A percentile compares a stretch with the other conserved stretches of the same genome.
These are phyloP conservation scores for Spathaspora girioi DNA, from an alignment of 805 yeast genomes.

Conservation along the genomic window DNA sequence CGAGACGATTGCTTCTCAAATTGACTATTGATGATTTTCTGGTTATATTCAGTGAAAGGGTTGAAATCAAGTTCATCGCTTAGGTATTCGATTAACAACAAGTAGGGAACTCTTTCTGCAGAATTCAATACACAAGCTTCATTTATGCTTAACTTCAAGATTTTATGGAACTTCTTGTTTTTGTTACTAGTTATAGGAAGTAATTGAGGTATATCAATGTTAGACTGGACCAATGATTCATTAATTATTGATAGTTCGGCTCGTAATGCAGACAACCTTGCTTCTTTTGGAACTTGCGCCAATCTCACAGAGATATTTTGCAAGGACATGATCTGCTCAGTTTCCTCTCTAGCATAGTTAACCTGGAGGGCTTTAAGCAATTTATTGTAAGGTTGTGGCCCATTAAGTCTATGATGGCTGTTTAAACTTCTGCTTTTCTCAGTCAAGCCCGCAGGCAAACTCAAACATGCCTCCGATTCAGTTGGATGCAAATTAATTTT, in stretches of 20 bases:
- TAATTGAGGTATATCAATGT: slow-evolving; percentile 87
- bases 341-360: slow-evolving; percentile 83
- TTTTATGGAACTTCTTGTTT: slow-evolving; percentile 64
- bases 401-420: too few species aligned
- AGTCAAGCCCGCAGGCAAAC: not conserved
- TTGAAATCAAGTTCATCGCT: slow-evolving; percentile 87
- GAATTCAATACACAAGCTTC: slow-evolving; percentile 95
- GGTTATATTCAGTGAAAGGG: slow-evolving; percentile 58
- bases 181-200: slow-evolving; percentile 67
- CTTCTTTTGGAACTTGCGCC: slow-evolving; percentile 89
- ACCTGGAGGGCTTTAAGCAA: slow-evolving; percentile 46
- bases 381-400: slow-evolving; percentile 8
- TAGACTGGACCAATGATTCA: slow-evolving; percentile 78
- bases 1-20: not conserved
- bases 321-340: slow-evolving; percentile 86
- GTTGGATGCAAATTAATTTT: slow-evolving; percentile 11
- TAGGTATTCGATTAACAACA: slow-evolving; percentile 76
- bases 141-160: slow-evolving; percentile 78
- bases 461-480: slow-evolving; percentile 18
- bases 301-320: slow-evolving; percentile 87
- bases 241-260: slow-evolving; percentile 88
- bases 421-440: too few species aligned
- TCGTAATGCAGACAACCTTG: slow-evolving; percentile 79
- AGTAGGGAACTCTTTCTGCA: slow-evolving; percentile 93
- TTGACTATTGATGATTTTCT: slow-evolving; percentile 25